Evolutionary conservation across 2,329 filamentous ascomycete species (phyloP).

Genomic region (Capronia coronata): DNA sequence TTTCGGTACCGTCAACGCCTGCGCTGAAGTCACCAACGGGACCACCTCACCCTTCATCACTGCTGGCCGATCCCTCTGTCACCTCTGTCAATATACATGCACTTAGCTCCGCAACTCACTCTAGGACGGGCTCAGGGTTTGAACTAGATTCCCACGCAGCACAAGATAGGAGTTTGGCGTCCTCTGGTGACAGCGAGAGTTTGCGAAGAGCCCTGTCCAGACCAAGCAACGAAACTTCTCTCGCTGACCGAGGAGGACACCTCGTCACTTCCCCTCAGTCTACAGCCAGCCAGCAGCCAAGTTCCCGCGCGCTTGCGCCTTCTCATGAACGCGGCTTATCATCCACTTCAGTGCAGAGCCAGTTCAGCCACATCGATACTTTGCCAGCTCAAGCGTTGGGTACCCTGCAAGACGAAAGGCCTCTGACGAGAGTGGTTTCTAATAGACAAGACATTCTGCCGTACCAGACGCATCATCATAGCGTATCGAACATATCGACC

Average conservation of each 20-base stretch:
- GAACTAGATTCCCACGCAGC: conserved; percentile 17
- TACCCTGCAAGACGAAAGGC: conserved; percentile 13
- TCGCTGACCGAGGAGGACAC: conserved; percentile 12
- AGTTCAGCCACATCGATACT: conserved; percentile 10
- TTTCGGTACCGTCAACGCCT: conserved; percentile 35
- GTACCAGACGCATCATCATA: conserved; percentile 22
- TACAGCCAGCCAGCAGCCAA: conserved; percentile 7
- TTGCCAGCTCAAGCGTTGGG: conserved; percentile 2
- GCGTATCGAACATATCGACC: conserved; percentile 8
- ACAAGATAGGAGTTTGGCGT: conserved; percentile 16
- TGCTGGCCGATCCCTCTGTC: conserved; percentile 39
- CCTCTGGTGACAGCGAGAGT: conserved; percentile 21
- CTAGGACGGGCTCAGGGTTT: conserved; percentile 24
- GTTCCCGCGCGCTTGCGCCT: conserved; percentile 1
- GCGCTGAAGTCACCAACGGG: conserved; percentile 36
- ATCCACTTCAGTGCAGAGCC: conserved; percentile 14
- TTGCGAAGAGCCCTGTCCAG: conserved; percentile 28
- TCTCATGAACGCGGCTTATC: conserved; percentile 23
- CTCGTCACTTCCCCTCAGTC: conserved; percentile 19
- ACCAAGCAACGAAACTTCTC: conserved; percentile 29
- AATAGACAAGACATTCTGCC: conserved; percentile 11
- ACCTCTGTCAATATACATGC: conserved; percentile 43
- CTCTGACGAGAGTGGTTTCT: conserved; percentile 8
- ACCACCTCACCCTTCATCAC: conserved; percentile 34
- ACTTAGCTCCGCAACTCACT: conserved; percentile 19